Evolutionary conservation across 495 filamentous ascomycete species (phyloP).

Genomic region (Arthonia radiata): DNA sequence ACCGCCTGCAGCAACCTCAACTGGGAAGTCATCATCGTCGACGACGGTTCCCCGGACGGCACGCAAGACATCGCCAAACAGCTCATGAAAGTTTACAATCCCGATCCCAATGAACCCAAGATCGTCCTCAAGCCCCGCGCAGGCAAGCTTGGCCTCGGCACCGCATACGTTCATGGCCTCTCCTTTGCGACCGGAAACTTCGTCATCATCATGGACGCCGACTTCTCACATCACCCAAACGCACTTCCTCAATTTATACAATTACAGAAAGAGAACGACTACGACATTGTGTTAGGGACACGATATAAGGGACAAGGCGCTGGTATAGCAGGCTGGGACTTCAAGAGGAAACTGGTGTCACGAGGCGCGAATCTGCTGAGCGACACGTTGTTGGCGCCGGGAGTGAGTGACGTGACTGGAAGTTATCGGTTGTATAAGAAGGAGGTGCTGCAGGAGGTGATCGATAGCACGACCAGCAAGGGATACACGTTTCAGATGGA

Average conservation of each 20-base stretch:
- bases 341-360: slow-evolving; percentile 83
- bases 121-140: slow-evolving; percentile 66
- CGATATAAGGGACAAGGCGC: slow-evolving; percentile 61
- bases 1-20: slow-evolving; percentile 58
- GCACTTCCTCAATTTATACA: slow-evolving; percentile 62
- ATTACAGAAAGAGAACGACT: slow-evolving; percentile 40
- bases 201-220: slow-evolving; percentile 98
- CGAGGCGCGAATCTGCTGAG: slow-evolving; percentile 87
- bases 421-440: slow-evolving; percentile 90
- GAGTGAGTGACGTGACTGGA: slow-evolving; percentile 90
- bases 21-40: slow-evolving; percentile 93
- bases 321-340: slow-evolving; percentile 91
- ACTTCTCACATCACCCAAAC: slow-evolving; percentile 68
- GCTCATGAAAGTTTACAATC: slow-evolving; percentile 59
- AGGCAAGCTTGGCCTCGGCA: slow-evolving; percentile 89
- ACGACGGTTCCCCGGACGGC: slow-evolving; percentile 91
- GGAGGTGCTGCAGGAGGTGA: slow-evolving; percentile 67
- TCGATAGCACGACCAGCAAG: slow-evolving; percentile 70
- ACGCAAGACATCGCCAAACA: slow-evolving; percentile 77
- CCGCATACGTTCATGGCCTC: slow-evolving; percentile 88
- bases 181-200: slow-evolving; percentile 72
- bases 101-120: slow-evolving; percentile 18
- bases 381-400: slow-evolving; percentile 76
- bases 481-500: slow-evolving; percentile 99
- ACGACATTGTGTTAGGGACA: slow-evolving; percentile 92